These are phyloP conservation scores for Microbotryomycetes sp. DNA, from an alignment of 1,284 basidiomycete genomes.

Conservation along the genomic window DNA sequence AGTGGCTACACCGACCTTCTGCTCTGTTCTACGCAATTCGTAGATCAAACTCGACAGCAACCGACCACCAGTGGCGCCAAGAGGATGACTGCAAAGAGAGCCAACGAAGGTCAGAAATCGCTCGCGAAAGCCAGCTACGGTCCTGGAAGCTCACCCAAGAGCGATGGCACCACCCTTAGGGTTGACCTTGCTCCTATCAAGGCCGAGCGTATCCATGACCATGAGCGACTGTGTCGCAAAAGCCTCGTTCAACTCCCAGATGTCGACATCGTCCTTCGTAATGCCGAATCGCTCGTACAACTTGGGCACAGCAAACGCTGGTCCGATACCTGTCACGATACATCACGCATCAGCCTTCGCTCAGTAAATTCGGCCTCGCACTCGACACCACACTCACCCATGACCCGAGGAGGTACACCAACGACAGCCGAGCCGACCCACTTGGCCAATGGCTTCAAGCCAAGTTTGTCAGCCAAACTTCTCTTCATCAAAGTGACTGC, in stretches of 20 bases:
- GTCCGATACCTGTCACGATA: constrained; percentile 33
- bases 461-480: constrained; percentile 45
- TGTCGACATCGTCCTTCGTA: constrained; percentile 34
- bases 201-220: constrained; percentile 42
- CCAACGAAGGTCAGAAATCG: neutral
- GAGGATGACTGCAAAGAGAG: constrained; percentile 39
- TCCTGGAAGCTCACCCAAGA: constrained; percentile 34
- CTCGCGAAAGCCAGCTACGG: neutral
- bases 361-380: too few species aligned
- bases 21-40: constrained; percentile 43
- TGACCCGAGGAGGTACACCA: constrained; percentile 37
- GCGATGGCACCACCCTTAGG: constrained; percentile 46
- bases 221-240: constrained; percentile 47
- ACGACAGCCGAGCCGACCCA: constrained; percentile 44
- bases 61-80: constrained; percentile 44
- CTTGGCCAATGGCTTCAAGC: constrained; percentile 44
- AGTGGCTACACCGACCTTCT: constrained; percentile 41
- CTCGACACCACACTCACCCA: constrained; percentile 32
- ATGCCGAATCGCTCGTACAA: constrained; percentile 33
- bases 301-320: constrained; percentile 35
- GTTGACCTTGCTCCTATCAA: constrained; percentile 43
- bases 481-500: constrained; percentile 44
- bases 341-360: neutral
- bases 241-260: constrained; percentile 38
- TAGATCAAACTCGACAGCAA: constrained; percentile 44